Base-by-base conservation (phyloP, 192 early-diverging fungal species). In the Backusella psychrophila region DNA sequence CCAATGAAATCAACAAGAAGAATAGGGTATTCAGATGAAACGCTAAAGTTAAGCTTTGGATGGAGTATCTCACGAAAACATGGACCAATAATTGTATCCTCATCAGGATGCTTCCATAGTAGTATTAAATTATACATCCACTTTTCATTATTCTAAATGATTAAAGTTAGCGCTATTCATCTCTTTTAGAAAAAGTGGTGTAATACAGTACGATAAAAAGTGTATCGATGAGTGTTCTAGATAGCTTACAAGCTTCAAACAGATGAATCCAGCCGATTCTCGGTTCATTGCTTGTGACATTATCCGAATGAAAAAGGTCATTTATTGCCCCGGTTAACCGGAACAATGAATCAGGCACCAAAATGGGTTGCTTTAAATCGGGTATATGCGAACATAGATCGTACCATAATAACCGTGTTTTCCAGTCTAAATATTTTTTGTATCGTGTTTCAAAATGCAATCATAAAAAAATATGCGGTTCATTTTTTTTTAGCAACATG, bases 71-170 rank as follows among this genome's bases (percentile, higher is more conserved):
- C 21, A 21, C 59, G 34, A 6, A 74, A 38, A 39, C 36, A 56
- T 6, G 29, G n/a, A 26, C 49, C 19, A 23, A 74, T 26, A 15
- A 63, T 35, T 8, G 8, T 23, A 39, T 33, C 29, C 41, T 65
- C 56, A 31, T 63, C 29, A 8, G 72, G 52, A 19, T 63, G 35
- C 8, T 74, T 41, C 53, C 53, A 59, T 35, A 59, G 33, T 2
- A 73, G 21, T 26, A 56, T 36, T 63, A 74, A 38, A 59, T 74
- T 74, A n/a, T 74, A 41, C 53, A 65, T 74, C 72, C 72, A 74
- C 21, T 23, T 59, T 19, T 59, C 36, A 3, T 39, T 11, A 21
- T 74, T 34, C 53, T 74, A 59, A n/a, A 42, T 38, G 14, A 23
- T 66, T 26, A 38, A 26, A 39, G 39, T 21, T 26, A 59, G 36